Base-by-base conservation (phyloP, 2,329 filamentous ascomycete genomes). In the Colletotrichum sp. region DNA sequence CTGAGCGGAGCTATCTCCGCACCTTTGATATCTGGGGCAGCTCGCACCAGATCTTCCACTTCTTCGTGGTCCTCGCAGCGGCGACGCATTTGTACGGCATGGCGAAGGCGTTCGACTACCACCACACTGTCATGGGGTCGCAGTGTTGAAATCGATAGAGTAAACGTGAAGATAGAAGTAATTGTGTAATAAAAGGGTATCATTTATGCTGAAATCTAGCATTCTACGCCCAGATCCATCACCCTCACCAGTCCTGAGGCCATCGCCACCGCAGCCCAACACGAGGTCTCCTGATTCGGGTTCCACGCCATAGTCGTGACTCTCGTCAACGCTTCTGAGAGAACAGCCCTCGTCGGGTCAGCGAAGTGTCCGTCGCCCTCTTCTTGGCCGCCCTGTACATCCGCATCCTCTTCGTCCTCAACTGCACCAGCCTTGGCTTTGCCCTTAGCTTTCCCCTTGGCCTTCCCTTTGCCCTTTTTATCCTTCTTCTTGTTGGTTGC, bases 21-120 rank as follows among this genome's bases (percentile, higher is more conserved):
- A 88, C 84, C 9, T 98, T 96, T 81, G 97, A 99, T 85, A 95
- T 98, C 68, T 95, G 95, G 91, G 96, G 97, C 49, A 96, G 93
- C 82, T 98, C 95, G 24, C 97, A 99, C 85, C 97, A 99, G 86
- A 94, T 99, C 78, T 99, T 99, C 84, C 97, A 99, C 86, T 88
- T 98, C 52, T 90, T 97, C 78, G 96, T 99, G 32, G 88, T 99
- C 18, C 84, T 96, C 76, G 97, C 97, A 1, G 96, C 95, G 0
- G 90, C 91, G 2, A 91, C 94, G 28, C 97, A 99, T 87, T 87
- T 99, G 76, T 93, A 92, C 69, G 96, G 95, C 65, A 90, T 99
- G 86, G 83, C 95, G 34, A 94, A 92, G 84, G 96, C 96, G 6
- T 98, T 98, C 85, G 95, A 98, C 85, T 93, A 95, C 82, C 93